Base-by-base conservation (phyloP, 306 rosid species). In the Citrullus amarus region DNA sequence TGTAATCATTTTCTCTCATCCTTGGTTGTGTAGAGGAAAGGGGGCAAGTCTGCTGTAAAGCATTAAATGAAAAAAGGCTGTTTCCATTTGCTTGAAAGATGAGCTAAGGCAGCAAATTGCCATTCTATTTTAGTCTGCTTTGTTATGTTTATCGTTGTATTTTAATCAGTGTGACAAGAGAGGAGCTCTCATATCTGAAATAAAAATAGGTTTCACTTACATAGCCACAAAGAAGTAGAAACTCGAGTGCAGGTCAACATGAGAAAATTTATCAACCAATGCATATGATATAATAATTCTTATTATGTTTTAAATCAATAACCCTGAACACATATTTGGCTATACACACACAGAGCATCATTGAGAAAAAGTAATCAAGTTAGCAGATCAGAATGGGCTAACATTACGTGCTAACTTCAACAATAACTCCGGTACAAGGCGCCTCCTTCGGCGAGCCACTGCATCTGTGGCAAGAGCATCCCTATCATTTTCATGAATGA, bases 391-490 rank as follows among this genome's bases (percentile, higher is more conserved):
- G 86, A 94, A 94, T 38, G 97, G 98, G 85, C 98, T 94, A 58
- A 94, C 89, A 13, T 58, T 77, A 77, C 82, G 95, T 80, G 98
- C 98, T 83, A 94, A 82, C 57, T 86, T 86, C 87, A 94, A 82
- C 95, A 94, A 86, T 82, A 77, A 92, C 81, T 94, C 97, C 2
- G 97, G 98, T 18, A 94, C 96, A 41, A 94, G 97, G 57, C 98
- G 93, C 83, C 82, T 92, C 80, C 97, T 86, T 57, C 87, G 92
- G 57, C 91, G 95, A 87, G 95, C 96, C 48, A 18, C 78, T 18
- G 85, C 91, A 77, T 92, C 93, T 84, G 67, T 92, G 51, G 91
- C 88, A 16, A 84, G 87, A 18, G 96, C 95, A 38, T 85, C 97
- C 13, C 88, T 43, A 80, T 92, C 97, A 55, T 79, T 88, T 30